Evolutionary conservation across 75 land plant species (phyloP).

Genomic region (Picea sitchensis): DNA sequence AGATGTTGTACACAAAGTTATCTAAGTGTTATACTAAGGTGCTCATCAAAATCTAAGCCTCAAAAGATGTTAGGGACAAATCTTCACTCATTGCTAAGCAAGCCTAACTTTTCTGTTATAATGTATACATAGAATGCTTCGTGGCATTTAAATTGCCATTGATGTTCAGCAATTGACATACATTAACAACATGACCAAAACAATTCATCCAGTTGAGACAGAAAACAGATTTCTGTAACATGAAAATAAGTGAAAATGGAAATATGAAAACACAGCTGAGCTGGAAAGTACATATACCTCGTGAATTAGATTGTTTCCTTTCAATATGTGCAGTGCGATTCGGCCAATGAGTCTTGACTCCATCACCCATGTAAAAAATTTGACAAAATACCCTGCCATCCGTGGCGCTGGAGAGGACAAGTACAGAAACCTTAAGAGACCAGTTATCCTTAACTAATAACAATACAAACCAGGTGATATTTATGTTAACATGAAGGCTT

Average conservation of each 20-base stretch:
- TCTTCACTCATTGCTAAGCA: neutral
- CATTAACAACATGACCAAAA: too few species aligned
- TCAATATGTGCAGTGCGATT: conserved; percentile 49
- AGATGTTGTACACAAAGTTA: too few species aligned
- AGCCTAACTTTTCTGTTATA: neutral
- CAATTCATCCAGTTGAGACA: neutral
- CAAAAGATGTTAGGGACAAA: neutral
- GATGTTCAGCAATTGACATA: neutral
- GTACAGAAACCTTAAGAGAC: neutral
- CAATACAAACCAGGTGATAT: neutral
- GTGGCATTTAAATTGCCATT: neutral
- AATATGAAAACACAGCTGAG: neutral
- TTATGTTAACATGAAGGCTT: neutral
- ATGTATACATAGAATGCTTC: neutral
- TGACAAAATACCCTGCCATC: conserved; percentile 64
- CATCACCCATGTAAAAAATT: conserved; percentile 65
- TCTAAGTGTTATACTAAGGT: too few species aligned
- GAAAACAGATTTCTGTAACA: neutral
- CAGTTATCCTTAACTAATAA: neutral
- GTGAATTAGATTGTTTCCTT: conserved; percentile 66
- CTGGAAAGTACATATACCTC: conserved; percentile 42
- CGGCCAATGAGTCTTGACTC: conserved; percentile 55
- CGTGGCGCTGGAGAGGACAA: conserved; percentile 60
- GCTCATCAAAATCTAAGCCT: neutral
- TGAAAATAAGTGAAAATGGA: too few species aligned